Percentiles rank a stretch among this genome's conserved stretches.
Conservation (phyloP, 306 rosid species). For the Ochetophila trinervis region DNA sequence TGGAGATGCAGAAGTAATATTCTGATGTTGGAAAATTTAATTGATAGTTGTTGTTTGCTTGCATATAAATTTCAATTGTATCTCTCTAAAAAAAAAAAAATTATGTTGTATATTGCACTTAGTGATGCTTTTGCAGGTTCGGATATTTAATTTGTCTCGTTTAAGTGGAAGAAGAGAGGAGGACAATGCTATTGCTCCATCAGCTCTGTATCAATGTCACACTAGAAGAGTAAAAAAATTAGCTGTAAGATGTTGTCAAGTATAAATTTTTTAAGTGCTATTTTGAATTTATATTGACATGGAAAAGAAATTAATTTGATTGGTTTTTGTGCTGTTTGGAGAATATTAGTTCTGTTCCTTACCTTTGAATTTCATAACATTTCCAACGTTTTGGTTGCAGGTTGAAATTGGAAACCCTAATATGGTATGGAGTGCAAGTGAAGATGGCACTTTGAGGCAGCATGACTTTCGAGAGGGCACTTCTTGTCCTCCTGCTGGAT, state of each 20-base stretch:
- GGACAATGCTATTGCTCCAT: slow-evolving; percentile 56
- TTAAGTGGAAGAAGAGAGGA: slow-evolving; percentile 51
- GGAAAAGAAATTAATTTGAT: neutral
- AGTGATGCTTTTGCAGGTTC: slow-evolving; percentile 58
- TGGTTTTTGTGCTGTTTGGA: neutral
- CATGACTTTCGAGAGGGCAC: slow-evolving; percentile 91
- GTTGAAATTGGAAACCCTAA: slow-evolving; percentile 96
- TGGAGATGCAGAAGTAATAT: slow-evolving; percentile 91
- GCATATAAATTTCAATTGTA: slow-evolving; percentile 6
- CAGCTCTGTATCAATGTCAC: slow-evolving; percentile 78
- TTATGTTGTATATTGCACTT: slow-evolving; percentile 4
- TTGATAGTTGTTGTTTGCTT: slow-evolving; percentile 12
- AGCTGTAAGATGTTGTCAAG: slow-evolving; percentile 64
- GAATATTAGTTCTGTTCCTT: slow-evolving; percentile 7
- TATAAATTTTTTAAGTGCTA: neutral
- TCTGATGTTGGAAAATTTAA: neutral
- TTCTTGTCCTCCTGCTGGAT: slow-evolving; percentile 86
- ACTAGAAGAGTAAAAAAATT: slow-evolving; percentile 90
- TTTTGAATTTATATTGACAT: neutral
- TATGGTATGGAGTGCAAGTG: slow-evolving; percentile 99
- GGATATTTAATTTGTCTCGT: slow-evolving; percentile 75
- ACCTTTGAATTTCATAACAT: slow-evolving; percentile 16
- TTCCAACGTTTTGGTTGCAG: slow-evolving; percentile 38
- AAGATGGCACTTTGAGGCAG: slow-evolving; percentile 97
- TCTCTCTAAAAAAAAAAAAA: too few species aligned